Evolutionary conservation across 768 basidiomycete genomes (phyloP), one percentile per base, ranked within the genome.

Genomic region (Inosperma sp.): DNA sequence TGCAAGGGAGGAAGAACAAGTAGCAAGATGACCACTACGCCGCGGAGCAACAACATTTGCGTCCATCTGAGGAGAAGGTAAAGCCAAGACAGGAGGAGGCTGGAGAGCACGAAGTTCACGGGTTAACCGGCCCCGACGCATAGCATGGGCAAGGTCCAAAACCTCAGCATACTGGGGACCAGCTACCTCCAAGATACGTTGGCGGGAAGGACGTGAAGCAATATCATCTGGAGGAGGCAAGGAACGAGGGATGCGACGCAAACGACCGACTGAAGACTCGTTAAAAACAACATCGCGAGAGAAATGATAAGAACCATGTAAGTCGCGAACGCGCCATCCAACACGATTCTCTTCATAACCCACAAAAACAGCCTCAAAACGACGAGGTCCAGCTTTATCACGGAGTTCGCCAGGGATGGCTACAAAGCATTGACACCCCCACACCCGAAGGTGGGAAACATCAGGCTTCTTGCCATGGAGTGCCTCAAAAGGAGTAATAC

Each of bases 261-360:
- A 45, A 7, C 51, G 48, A 5, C 62, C 62, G 10, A 36, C 47
- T 2, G 48, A 21, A 1, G 35, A n/a, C 35, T 68, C 62, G 46
- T 64, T 55, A 30, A 69, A 69, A 1, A 68, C 42, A 3, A 69
- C 65, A 52, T 69, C 63, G 1, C 53, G 16, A 0, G 63, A 64
- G 40, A 68, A 68, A 8, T 39, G 43, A 19, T 54, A 52, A 13
- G 56, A 53, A 0, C 63, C 60, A 4, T 56, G 46, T 0, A 59
- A 4, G 6, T 57, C 58, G 1, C 51, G 36, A 7, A 62, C 54
- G 4, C 25, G 35, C 64, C 63, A 68, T 0, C 67, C 61, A 14
- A 63, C 4, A 0, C 51, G 30, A 41, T 58, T 52, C 0, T n/a
- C n/a, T n/a, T n/a, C n/a, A n/a, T n/a, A n/a, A n/a, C n/a, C n/a